These are phyloP conservation scores for Acanthamoeba castellanii DNA, from an alignment of 208 protist genomes.

Conservation along the genomic window DNA sequence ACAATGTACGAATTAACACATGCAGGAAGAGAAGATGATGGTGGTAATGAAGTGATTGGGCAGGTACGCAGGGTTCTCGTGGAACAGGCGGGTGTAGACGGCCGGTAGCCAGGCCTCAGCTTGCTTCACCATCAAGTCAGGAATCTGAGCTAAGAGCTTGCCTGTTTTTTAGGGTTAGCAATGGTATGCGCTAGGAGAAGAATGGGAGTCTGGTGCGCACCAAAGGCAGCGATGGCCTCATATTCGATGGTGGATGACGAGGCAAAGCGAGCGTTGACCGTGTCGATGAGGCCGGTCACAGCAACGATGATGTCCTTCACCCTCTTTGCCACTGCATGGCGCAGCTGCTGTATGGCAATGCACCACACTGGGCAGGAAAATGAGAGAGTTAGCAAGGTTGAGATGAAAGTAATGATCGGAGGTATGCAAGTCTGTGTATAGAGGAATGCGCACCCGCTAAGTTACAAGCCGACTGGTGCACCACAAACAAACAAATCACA, in stretches of 20 bases:
- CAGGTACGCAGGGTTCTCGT: constrained; percentile 18
- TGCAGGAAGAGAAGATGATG: not conserved
- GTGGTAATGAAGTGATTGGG: not conserved
- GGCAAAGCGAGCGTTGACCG: not conserved
- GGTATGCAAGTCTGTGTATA: not conserved
- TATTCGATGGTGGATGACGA: constrained; percentile 48
- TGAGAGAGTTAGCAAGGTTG: not conserved
- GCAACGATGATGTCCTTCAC: not conserved
- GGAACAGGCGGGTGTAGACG: not conserved
- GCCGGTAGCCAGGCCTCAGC: not conserved
- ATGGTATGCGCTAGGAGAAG: not conserved
- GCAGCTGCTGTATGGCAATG: constrained; percentile 46
- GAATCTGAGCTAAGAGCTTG: not conserved
- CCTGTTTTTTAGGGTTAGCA: not conserved
- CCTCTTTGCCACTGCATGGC: not conserved
- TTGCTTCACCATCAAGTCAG: not conserved
- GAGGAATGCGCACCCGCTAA: not conserved
- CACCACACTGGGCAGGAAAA: constrained; percentile 7
- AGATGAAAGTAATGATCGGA: not conserved
- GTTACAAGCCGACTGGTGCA: not conserved
- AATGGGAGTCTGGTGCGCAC: not conserved
- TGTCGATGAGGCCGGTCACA: not conserved
- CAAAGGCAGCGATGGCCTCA: not conserved
- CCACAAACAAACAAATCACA: not conserved
- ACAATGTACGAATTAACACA: not conserved